Evolutionary conservation across 2,329 filamentous ascomycete genomes (phyloP).

Genomic region (Calonectria pauciramosa): DNA sequence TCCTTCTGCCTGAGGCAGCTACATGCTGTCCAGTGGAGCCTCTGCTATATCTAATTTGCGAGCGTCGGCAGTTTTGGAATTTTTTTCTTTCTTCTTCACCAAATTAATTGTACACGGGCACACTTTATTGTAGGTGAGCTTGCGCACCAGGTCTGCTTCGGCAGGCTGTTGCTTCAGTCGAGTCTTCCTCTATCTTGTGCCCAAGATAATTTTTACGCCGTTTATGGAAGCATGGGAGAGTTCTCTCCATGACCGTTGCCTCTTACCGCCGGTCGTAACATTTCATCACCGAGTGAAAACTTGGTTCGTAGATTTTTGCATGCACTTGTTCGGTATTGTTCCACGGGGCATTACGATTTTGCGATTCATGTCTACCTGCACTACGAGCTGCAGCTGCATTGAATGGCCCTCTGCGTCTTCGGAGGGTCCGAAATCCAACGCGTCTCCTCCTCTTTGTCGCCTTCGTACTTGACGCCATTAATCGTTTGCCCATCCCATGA

Average conservation of each 20-base stretch:
- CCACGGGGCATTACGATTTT: neutral
- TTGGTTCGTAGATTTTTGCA: constrained; percentile 7
- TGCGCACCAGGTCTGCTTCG: constrained; percentile 60
- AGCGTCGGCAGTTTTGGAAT: constrained; percentile 29
- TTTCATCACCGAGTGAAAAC: constrained; percentile 45
- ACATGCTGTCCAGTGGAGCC: constrained; percentile 16
- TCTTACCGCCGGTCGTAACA: constrained; percentile 84
- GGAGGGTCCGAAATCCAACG: constrained; percentile 91
- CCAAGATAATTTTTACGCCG: constrained; percentile 74
- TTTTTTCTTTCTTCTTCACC: constrained; percentile 58
- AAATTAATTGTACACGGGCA: constrained; percentile 75
- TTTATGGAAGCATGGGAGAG: constrained; percentile 80
- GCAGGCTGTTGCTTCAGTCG: constrained; percentile 62
- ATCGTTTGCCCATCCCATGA: constrained; percentile 71
- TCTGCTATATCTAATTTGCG: constrained; percentile 38
- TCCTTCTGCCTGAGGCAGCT: constrained; percentile 55
- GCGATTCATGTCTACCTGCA: constrained; percentile 11
- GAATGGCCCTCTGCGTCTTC: constrained; percentile 81
- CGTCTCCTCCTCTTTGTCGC: constrained; percentile 80
- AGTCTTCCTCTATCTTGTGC: constrained; percentile 82
- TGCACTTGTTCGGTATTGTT: neutral
- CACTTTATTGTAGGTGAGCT: constrained; percentile 81
- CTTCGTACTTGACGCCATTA: constrained; percentile 64
- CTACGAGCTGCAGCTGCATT: constrained; percentile 95
- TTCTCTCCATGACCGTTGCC: constrained; percentile 72